A percentile compares a stretch with the other conserved stretches of the same genome.
These are phyloP conservation scores for Sporothrix sp. DNA, from an alignment of 2,329 filamentous ascomycete species.

Conservation along the genomic window DNA sequence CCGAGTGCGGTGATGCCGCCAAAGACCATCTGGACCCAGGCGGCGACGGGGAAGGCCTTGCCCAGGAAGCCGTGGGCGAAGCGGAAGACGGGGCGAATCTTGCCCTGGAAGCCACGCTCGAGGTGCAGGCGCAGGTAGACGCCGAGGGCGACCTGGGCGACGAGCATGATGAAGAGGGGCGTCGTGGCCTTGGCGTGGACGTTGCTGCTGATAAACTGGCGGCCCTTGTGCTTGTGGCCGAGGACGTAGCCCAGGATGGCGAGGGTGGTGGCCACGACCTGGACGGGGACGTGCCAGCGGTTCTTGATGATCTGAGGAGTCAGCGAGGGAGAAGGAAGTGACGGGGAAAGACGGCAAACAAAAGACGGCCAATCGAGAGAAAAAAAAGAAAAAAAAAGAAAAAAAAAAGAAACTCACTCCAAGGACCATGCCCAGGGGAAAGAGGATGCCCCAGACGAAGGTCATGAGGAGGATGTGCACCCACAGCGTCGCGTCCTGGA, in stretches of 20 bases:
- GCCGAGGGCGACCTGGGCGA: constrained; percentile 67
- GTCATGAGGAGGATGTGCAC: constrained; percentile 84
- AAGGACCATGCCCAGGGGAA: constrained; percentile 89
- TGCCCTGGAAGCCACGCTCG: constrained; percentile 66
- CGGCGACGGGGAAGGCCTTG: constrained; percentile 74
- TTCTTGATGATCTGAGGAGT: constrained; percentile 65
- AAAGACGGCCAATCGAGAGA: background rate
- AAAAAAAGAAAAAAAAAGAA: too few species aligned
- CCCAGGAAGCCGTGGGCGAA: constrained; percentile 70
- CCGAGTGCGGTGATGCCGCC: constrained; percentile 86
- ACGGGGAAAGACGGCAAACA: background rate
- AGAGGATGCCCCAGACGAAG: constrained; percentile 81
- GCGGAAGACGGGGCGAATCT: constrained; percentile 63
- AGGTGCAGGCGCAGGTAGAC: constrained; percentile 85
- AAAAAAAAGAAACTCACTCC: constrained; percentile 50
- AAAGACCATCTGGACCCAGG: constrained; percentile 93
- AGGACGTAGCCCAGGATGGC: constrained; percentile 81
- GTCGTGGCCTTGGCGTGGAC: constrained; percentile 75
- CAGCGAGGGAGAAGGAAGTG: background rate
- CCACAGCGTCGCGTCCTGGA: constrained; percentile 76
- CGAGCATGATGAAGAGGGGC: constrained; percentile 68
- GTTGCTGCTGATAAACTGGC: constrained; percentile 67
- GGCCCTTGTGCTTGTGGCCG: constrained; percentile 81
- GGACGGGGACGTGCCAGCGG: constrained; percentile 87
- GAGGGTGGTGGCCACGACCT: constrained; percentile 63